Evolutionary conservation across 108 stramenopile species (phyloP).

Genomic region (Cyclotella sp.): DNA sequence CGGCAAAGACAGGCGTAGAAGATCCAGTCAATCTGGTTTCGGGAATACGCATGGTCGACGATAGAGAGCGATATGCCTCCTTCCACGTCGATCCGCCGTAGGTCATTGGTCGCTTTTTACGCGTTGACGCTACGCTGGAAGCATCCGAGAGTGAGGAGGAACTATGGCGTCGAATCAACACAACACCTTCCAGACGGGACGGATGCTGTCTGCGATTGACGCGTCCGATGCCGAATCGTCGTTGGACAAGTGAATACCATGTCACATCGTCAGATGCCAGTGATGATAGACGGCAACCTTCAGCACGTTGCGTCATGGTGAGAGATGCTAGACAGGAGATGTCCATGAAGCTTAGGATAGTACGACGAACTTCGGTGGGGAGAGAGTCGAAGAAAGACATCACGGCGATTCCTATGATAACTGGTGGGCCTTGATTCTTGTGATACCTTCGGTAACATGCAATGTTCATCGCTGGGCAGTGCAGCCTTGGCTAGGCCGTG

Average conservation of each 20-base stretch:
- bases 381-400: constrained; percentile 30
- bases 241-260: constrained; percentile 35
- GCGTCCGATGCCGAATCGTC: constrained; percentile 53
- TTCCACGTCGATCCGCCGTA: constrained; percentile 46
- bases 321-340: constrained; percentile 36
- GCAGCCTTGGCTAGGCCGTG: no score
- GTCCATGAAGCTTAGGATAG: constrained; percentile 36
- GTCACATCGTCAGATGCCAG: constrained; percentile 44
- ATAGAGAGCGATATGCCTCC: constrained; percentile 25
- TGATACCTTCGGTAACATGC: no score
- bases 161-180: constrained; percentile 3
- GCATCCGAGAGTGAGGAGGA: constrained; percentile 8
- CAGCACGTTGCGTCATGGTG: constrained; percentile 11
- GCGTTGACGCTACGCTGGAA: not conserved
- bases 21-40: constrained; percentile 26
- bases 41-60: constrained; percentile 24
- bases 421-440: not conserved
- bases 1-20: constrained; percentile 37
- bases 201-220: not conserved
- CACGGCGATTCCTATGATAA: not conserved
- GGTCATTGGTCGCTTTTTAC: constrained; percentile 31
- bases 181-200: not conserved
- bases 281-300: constrained; percentile 11
- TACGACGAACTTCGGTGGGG: constrained; percentile 39
- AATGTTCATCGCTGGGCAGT: no score